Conservation (phyloP, 306 rosid genomes). For the Mimosa pudica region DNA sequence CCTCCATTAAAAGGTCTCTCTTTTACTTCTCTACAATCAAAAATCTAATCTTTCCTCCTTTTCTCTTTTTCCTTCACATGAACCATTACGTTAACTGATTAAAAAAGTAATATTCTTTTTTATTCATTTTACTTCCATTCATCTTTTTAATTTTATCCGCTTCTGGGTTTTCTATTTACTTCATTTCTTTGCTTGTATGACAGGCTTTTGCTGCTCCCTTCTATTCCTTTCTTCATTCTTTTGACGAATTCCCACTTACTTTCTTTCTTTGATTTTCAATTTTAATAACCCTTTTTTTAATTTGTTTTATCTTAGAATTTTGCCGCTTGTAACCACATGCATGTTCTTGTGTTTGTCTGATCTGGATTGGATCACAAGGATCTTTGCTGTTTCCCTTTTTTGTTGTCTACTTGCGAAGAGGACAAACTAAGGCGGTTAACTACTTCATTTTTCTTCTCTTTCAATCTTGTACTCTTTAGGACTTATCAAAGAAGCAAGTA, state of each 20-base stretch:
- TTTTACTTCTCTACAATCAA: background rate
- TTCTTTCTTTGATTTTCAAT: background rate
- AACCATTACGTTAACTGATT: slow-evolving; percentile 12
- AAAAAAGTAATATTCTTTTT: slow-evolving; percentile 13
- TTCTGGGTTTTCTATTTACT: slow-evolving; percentile 40
- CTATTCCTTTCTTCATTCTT: slow-evolving; percentile 52
- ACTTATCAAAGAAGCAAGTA: slow-evolving; percentile 54
- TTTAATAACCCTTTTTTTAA: background rate
- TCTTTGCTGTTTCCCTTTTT: slow-evolving; percentile 60
- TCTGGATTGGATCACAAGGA: slow-evolving; percentile 96
- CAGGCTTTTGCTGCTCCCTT: slow-evolving; percentile 61
- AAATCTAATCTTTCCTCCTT: background rate
- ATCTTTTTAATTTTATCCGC: slow-evolving; percentile 26
- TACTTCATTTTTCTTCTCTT: slow-evolving; percentile 37
- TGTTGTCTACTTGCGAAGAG: slow-evolving; percentile 48
- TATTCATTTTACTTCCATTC: slow-evolving; percentile 20
- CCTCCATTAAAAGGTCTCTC: slow-evolving; percentile 6
- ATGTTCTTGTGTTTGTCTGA: slow-evolving; percentile 85
- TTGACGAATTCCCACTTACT: slow-evolving; percentile 33
- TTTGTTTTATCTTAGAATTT: slow-evolving; percentile 37
- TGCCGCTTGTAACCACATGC: slow-evolving; percentile 73
- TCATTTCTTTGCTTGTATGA: slow-evolving; percentile 52
- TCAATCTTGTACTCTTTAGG: slow-evolving; percentile 51
- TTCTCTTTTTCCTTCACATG: background rate
- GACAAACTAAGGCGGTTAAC: slow-evolving; percentile 53